Conservation (phyloP, 495 filamentous ascomycete genomes). For the Umbilicaria muhlenbergii region DNA sequence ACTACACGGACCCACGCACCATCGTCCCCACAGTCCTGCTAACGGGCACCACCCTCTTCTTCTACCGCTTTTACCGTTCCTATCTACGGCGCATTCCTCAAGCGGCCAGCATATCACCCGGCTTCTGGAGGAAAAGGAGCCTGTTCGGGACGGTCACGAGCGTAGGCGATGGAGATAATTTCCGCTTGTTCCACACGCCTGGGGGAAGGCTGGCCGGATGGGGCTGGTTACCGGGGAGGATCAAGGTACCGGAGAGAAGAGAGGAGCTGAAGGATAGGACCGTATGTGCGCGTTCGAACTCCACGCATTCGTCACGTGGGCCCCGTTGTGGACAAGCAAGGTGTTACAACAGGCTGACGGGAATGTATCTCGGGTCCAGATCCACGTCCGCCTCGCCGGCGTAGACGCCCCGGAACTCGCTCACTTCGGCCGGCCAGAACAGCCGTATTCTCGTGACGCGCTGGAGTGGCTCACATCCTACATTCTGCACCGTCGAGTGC, state of each 20-base stretch:
- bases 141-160: conserved; percentile 77
- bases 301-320: not conserved
- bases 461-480: conserved; percentile 59
- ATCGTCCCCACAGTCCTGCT: conserved; percentile 54
- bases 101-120: conserved; percentile 51
- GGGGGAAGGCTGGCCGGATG: conserved; percentile 77
- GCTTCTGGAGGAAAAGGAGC: conserved; percentile 45
- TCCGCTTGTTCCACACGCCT: conserved; percentile 84
- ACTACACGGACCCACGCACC: conserved; percentile 49
- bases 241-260: conserved; percentile 46
- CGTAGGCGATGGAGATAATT: conserved; percentile 92
- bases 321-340: not conserved
- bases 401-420: conserved; percentile 85
- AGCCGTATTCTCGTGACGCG: conserved; percentile 71
- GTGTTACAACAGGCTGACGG: not conserved
- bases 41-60: conserved; percentile 44
- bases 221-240: conserved; percentile 69
- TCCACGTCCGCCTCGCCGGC: conserved; percentile 79
- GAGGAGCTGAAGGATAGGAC: conserved; percentile 60
- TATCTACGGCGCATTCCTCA: conserved; percentile 73
- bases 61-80: conserved; percentile 33
- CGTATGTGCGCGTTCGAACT: conserved; percentile 28
- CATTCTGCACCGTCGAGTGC: conserved; percentile 56
- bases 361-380: conserved; percentile 17
- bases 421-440: conserved; percentile 78